Evolutionary conservation across 129 eudicot species (phyloP).

Genomic region (Gnaphalium uliginosum): DNA sequence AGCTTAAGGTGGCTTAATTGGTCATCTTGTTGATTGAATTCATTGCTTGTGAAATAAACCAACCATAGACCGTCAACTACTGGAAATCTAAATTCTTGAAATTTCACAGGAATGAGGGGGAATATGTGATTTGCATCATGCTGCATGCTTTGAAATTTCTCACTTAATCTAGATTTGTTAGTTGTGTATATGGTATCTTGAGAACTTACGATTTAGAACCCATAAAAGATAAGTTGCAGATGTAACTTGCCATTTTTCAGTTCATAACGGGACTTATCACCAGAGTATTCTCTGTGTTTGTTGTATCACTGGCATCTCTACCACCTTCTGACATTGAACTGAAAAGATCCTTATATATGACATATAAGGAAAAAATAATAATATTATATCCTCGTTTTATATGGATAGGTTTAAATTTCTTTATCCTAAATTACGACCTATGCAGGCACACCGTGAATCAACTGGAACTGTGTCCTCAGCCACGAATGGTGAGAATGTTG

Average conservation of each 20-base stretch:
- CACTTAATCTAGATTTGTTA: neutral
- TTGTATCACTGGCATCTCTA: neutral
- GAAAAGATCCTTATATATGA: neutral
- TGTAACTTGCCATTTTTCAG: neutral
- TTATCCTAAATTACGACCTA: neutral
- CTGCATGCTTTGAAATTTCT: neutral
- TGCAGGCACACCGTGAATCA: conserved; percentile 94
- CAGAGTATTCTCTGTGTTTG: neutral
- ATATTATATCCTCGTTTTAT: no score
- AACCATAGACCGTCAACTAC: neutral
- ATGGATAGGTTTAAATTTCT: no score
- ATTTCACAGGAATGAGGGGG: neutral
- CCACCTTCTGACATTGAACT: neutral
- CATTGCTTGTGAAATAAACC: neutral
- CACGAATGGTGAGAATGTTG: conserved; percentile 32
- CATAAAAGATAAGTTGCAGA: neutral
- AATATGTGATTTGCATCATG: neutral
- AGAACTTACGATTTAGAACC: neutral
- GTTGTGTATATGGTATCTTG: neutral
- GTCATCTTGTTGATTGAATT: neutral
- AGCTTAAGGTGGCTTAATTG: neutral
- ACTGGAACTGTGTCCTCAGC: conserved; percentile 68
- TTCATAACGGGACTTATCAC: neutral
- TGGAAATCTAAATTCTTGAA: no score
- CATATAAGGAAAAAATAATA: neutral